A percentile compares a stretch with the other conserved stretches of the same genome.
These are phyloP conservation scores for Lunasporangiospora selenospora DNA, from an alignment of 192 early-diverging fungal species.

Conservation along the genomic window DNA sequence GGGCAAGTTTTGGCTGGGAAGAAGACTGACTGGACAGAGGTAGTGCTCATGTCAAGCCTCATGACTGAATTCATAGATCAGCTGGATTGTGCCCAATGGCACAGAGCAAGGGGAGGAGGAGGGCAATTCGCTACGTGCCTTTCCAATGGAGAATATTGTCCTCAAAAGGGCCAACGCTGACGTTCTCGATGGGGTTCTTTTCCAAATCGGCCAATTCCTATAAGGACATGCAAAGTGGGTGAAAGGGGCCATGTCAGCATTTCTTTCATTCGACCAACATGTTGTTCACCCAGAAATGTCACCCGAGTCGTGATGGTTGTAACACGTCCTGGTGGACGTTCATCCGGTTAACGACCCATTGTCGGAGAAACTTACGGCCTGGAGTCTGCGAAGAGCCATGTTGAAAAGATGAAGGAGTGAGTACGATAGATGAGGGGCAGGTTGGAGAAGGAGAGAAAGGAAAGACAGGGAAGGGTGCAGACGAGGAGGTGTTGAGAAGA, in stretches of 20 bases:
- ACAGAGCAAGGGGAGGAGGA: neutral
- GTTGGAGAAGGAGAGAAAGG: neutral
- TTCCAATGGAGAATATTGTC: conserved; percentile 76
- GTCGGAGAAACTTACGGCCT: conserved; percentile 26
- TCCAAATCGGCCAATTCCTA: conserved; percentile 72
- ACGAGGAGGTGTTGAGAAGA: neutral
- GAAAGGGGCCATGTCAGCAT: no score
- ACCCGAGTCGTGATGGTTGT: neutral
- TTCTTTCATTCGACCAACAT: no score
- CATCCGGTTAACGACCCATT: no score
- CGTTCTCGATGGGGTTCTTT: conserved; percentile 64
- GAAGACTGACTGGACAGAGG: no score
- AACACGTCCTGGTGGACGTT: no score
- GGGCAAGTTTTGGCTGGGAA: no score
- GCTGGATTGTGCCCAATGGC: no score
- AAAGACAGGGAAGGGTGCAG: neutral
- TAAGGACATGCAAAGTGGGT: neutral
- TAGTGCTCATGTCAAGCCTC: no score
- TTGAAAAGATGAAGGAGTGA: neutral
- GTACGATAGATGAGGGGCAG: neutral
- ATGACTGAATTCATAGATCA: no score
- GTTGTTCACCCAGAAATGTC: neutral
- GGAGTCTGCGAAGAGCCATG: conserved; percentile 47
- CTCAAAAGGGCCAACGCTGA: conserved; percentile 57
- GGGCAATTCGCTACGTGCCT: conserved; percentile 48